These are phyloP conservation scores for Aspergillus fumigatiaffinis DNA, from an alignment of 2,329 filamentous ascomycete genomes.

Conservation along the genomic window DNA sequence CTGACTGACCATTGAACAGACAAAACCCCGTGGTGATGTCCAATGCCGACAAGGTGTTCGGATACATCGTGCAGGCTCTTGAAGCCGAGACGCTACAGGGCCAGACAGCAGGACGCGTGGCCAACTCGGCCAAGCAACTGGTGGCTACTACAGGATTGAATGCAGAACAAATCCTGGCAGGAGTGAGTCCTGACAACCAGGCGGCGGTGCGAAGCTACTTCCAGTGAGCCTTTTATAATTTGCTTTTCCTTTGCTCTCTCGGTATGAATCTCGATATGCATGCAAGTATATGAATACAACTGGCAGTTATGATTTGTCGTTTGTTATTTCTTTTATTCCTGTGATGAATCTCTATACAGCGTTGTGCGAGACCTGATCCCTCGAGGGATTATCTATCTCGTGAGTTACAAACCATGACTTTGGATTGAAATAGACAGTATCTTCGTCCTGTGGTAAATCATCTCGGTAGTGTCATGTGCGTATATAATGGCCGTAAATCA, in stretches of 20 bases:
- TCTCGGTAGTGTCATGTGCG: not conserved
- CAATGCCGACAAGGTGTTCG: constrained; percentile 77
- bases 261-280: constrained; percentile 4
- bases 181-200: constrained; percentile 76
- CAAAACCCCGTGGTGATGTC: constrained; percentile 77
- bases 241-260: not conserved
- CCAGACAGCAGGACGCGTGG: constrained; percentile 72
- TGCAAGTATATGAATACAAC: not conserved
- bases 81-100: constrained; percentile 88
- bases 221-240: constrained; percentile 45
- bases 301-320: not conserved
- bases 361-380: not conserved
- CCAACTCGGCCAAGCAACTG: constrained; percentile 71
- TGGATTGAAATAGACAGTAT: not conserved
- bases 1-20: constrained; percentile 45
- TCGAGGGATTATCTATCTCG: not conserved
- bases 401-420: not conserved
- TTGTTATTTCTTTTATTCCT: not conserved
- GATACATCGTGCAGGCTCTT: constrained; percentile 79
- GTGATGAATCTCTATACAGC: not conserved
- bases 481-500: too few relatives aligned
- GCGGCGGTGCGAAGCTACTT: constrained; percentile 76
- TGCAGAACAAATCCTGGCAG: constrained; percentile 68
- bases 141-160: constrained; percentile 71
- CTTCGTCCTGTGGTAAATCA: constrained; percentile 1